Conservation (phyloP, 2,329 filamentous ascomycete genomes). For the Coniochaeta hoffmannii region DNA sequence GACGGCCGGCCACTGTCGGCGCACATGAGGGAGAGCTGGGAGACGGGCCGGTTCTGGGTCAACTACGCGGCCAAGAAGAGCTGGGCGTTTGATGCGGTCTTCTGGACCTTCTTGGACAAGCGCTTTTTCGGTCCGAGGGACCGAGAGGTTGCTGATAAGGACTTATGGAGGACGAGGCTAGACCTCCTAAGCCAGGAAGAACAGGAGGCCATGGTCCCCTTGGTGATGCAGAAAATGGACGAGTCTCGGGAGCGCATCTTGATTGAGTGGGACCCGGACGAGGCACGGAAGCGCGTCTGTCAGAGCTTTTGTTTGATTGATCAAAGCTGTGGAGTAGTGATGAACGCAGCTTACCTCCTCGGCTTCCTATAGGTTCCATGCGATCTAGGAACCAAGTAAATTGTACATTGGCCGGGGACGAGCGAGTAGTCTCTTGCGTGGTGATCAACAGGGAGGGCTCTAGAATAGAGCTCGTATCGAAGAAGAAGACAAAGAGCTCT, state of each 20-base stretch:
- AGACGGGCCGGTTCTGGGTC: conserved; percentile 15
- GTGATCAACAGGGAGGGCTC: too few relatives aligned
- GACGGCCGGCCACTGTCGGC: conserved; percentile 6
- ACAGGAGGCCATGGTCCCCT: conserved; percentile 17
- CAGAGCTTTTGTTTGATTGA: conserved; percentile 12
- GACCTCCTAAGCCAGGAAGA: conserved; percentile 19
- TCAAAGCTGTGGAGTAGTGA: too few relatives aligned
- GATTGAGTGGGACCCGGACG: conserved; percentile 16
- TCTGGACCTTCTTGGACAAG: conserved; percentile 18
- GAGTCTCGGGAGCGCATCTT: conserved; percentile 16
- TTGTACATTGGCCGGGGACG: too few relatives aligned
- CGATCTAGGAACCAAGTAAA: too few relatives aligned
- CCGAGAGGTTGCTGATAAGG: conserved; percentile 5
- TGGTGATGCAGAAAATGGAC: conserved; percentile 22
- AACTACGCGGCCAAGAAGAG: conserved; percentile 17
- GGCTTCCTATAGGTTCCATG: too few relatives aligned
- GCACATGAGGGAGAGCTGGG: conserved; percentile 19
- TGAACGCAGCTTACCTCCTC: too few relatives aligned
- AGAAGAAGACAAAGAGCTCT: too few relatives aligned
- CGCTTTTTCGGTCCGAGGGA: conserved; percentile 14
- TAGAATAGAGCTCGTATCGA: too few relatives aligned
- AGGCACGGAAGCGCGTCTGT: conserved; percentile 12
- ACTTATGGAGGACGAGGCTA: conserved; percentile 19
- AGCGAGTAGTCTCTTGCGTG: too few relatives aligned
- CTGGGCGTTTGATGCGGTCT: conserved; percentile 21